These are phyloP conservation scores for Solanum bulbocastanum DNA, from an alignment of 257 asterid species.

Conservation along the genomic window DNA sequence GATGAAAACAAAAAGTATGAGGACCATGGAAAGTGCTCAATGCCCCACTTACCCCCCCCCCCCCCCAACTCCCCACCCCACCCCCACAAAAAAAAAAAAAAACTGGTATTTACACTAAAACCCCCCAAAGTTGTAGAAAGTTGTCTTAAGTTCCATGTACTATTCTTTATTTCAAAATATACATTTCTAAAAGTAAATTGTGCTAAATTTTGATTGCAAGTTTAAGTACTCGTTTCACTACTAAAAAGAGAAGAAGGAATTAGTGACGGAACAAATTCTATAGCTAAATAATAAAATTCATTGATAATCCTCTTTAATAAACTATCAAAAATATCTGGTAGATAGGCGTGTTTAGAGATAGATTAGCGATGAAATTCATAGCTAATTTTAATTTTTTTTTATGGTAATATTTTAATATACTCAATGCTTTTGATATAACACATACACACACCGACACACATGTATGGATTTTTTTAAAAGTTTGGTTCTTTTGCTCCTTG, in stretches of 20 bases:
- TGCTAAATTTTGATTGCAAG: background rate
- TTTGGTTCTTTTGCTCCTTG: no score
- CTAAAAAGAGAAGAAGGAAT: no score
- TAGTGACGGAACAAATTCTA: background rate
- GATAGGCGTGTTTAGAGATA: background rate
- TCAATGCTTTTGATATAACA: background rate
- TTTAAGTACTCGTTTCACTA: background rate
- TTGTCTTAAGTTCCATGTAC: background rate
- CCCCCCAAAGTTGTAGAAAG: background rate
- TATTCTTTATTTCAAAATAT: background rate
- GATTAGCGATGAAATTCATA: background rate
- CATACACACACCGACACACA: background rate
- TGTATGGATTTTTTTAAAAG: background rate
- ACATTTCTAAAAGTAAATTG: background rate
- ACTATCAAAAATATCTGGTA: background rate
- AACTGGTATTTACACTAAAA: background rate
- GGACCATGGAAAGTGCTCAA: background rate
- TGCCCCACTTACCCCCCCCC: background rate
- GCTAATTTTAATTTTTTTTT: background rate
- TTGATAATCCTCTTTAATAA: background rate
- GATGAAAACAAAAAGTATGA: slow-evolving; percentile 1
- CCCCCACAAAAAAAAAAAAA: no score
- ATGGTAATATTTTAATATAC: background rate
- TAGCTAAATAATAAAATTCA: background rate
- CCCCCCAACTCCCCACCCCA: no score